Percentiles rank a stretch among this genome's conserved stretches.
Evolutionary conservation across 2,329 filamentous ascomycete species (phyloP).

Genomic region (Cryphonectria nitschkei): DNA sequence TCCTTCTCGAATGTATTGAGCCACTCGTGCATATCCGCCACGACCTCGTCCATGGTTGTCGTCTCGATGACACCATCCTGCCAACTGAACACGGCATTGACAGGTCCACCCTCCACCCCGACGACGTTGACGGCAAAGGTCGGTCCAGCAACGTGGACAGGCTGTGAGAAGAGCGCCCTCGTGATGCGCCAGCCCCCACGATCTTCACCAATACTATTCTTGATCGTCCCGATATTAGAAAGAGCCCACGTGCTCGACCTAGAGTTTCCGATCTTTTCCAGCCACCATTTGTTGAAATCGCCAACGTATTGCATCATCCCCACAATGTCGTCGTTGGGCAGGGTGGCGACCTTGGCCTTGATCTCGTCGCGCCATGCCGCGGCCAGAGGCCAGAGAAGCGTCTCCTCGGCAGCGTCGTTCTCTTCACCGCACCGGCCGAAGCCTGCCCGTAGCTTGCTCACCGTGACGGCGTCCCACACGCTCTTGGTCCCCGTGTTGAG

Average conservation of each 20-base stretch:
- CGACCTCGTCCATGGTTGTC: conserved; percentile 42
- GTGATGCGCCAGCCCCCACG: conserved; percentile 42
- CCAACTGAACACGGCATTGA: conserved; percentile 53
- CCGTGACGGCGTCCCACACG: conserved; percentile 33
- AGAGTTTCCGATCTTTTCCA: conserved; percentile 45
- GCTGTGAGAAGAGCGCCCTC: conserved; percentile 55
- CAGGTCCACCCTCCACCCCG: conserved; percentile 45
- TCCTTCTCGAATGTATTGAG: conserved; percentile 34
- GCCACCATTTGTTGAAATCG: conserved; percentile 49
- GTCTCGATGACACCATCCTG: conserved; percentile 49
- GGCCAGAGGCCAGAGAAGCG: conserved; percentile 49
- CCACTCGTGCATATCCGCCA: conserved; percentile 42
- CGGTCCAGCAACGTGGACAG: conserved; percentile 47
- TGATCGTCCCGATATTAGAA: conserved; percentile 56
- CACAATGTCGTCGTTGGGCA: conserved; percentile 49
- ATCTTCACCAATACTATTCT: conserved; percentile 25
- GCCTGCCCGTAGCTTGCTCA: conserved; percentile 34
- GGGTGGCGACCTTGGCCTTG: conserved; percentile 36
- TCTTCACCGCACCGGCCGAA: conserved; percentile 19
- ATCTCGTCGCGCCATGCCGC: conserved; percentile 41
- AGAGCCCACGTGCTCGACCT: conserved; percentile 53
- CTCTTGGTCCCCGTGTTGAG: conserved; percentile 45
- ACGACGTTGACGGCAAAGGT: conserved; percentile 51
- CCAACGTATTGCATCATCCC: conserved; percentile 47
- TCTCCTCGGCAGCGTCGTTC: conserved; percentile 31